These are phyloP conservation scores for Eremochloa ophiuroides DNA, from an alignment of 176 grass and related monocot species.

Conservation along the genomic window DNA sequence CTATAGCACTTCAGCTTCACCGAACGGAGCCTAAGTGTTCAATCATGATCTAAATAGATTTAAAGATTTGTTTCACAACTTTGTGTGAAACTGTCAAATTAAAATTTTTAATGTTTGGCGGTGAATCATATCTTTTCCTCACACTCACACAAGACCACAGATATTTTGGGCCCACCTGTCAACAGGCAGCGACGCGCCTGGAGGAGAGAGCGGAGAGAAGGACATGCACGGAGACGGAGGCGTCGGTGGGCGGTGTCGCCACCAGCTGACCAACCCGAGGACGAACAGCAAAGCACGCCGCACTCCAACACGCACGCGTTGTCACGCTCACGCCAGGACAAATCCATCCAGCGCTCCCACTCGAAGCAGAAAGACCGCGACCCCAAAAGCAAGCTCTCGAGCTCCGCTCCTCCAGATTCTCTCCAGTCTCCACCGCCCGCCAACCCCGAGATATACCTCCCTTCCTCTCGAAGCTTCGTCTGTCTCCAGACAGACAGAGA, in stretches of 20 bases:
- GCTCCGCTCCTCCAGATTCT: neutral
- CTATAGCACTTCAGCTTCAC: too few relatives aligned
- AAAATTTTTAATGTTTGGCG: too few relatives aligned
- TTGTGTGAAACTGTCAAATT: too few relatives aligned
- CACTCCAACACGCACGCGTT: neutral
- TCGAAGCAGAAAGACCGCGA: constrained; percentile 12
- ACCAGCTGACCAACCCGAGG: constrained; percentile 14
- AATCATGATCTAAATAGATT: too few relatives aligned
- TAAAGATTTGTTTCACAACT: too few relatives aligned
- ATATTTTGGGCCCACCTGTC: neutral
- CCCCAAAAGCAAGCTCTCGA: constrained; percentile 6
- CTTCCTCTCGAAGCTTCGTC: constrained; percentile 30
- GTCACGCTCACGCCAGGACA: neutral
- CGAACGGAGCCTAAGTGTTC: too few relatives aligned
- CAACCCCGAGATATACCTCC: neutral
- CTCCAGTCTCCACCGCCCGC: neutral
- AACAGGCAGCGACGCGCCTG: neutral
- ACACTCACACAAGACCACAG: too few relatives aligned
- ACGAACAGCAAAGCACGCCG: constrained; percentile 7
- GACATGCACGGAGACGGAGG: constrained; percentile 1
- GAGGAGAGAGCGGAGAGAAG: neutral
- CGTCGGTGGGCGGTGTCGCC: constrained; percentile 39
- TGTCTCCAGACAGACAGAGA: too few relatives aligned
- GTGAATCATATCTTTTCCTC: neutral
- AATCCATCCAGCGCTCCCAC: constrained; percentile 24